Evolutionary conservation across 129 eudicot species (phyloP), one percentile per base, ranked within the genome.

Genomic region (Pseudognaphalium luteoalbum): DNA sequence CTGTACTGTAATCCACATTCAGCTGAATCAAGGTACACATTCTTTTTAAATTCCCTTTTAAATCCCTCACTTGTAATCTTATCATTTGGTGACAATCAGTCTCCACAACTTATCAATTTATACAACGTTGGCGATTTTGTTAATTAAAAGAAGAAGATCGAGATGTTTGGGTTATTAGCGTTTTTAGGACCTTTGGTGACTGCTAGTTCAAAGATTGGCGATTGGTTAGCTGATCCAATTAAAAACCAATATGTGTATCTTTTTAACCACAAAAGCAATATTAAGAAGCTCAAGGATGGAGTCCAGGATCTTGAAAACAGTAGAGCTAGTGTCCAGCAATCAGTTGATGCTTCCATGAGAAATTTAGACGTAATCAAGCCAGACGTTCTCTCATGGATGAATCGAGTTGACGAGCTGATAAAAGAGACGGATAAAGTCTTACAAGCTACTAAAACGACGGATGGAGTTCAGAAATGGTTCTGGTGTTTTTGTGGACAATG

Each of bases 221-320:
- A 67, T 50, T 77, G 82, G 76, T 69, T 81, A 66, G 73, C n/a
- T 58, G 77, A 19, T 66, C 85, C 76, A 41, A 12, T 81, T 3
- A 42, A 61, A 67, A 64, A 51, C 19, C 85, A 76, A 47, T 51
- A 17, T 37, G 52, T 32, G 44, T 81, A 81, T 63, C 73, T 76
- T 14, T 75, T 60, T 30, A 69, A 70, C 61, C 71, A 69, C 59
- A 25, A 39, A 44, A 14, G 39, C 22, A 81, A 76, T 60, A 35
- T 76, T 19, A 47, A 7, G 35, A 77, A 81, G 21, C 81, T 81
- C 22, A 61, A 54, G 51, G 41, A 57, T 35, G 66, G 64, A 50
- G 62, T 61, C 4, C 12, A 62, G 25, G 65, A 70, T n/a, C 76
- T 81, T 20, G 68, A 47, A 71, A 57, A 35, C 34, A 56, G 47